Percentiles rank a stretch among this genome's conserved stretches.
Evolutionary conservation across 1,284 basidiomycete species (phyloP).

Genomic region (Rhodotorula sp.): DNA sequence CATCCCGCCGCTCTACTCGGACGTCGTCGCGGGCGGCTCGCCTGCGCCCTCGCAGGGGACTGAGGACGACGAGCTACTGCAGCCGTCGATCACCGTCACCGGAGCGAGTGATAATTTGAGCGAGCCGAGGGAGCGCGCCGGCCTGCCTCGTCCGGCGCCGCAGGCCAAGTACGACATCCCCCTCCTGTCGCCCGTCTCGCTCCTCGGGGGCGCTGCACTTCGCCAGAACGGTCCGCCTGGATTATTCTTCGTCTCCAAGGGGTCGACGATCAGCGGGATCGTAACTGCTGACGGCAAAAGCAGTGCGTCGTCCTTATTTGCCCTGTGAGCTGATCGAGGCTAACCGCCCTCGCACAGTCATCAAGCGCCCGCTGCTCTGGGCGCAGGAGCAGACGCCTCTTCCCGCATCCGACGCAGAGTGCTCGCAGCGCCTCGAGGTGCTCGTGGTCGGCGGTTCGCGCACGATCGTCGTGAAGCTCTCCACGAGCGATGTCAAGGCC

Average conservation of each 20-base stretch:
- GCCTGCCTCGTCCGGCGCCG: slow-evolving; percentile 18
- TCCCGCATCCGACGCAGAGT: neutral
- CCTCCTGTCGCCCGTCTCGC: slow-evolving; percentile 70
- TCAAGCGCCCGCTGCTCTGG: slow-evolving; percentile 44
- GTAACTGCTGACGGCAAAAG: slow-evolving; percentile 78
- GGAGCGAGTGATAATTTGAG: neutral
- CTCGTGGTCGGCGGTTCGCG: slow-evolving; percentile 26
- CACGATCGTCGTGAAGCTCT: slow-evolving; percentile 28
- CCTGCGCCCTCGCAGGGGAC: neutral
- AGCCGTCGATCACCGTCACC: slow-evolving; percentile 20
- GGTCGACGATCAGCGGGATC: slow-evolving; percentile 77
- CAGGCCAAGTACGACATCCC: slow-evolving; percentile 56
- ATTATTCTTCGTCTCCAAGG: slow-evolving; percentile 79
- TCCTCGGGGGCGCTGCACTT: slow-evolving; percentile 67
- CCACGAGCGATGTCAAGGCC: slow-evolving; percentile 17
- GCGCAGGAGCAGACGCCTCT: neutral
- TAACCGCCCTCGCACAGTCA: slow-evolving; percentile 32
- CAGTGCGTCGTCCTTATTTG: slow-evolving; percentile 11
- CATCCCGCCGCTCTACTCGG: slow-evolving; percentile 79
- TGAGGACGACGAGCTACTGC: neutral
- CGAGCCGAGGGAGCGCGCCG: slow-evolving; percentile 46
- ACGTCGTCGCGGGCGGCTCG: slow-evolving; percentile 60
- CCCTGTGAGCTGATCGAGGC: neutral
- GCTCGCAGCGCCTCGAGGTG: slow-evolving; percentile 22
- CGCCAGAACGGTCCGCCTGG: slow-evolving; percentile 80